A percentile compares a stretch with the other conserved stretches of the same genome.
phyloP scores from a whole-genome alignment of 2,329 filamentous ascomycete genomes.

The Trichoderma polysporum region DNA sequence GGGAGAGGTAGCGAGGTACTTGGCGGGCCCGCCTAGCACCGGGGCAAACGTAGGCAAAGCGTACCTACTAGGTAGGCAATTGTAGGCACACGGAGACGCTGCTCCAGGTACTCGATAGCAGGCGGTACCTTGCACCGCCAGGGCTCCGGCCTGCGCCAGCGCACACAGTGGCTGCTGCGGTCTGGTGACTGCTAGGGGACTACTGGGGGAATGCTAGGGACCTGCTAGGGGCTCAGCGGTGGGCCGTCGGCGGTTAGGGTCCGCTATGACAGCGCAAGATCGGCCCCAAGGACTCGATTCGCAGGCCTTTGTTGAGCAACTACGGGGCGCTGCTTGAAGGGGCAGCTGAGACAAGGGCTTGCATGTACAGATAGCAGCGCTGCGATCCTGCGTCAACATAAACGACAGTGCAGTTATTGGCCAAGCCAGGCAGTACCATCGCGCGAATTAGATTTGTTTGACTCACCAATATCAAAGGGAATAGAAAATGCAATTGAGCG shows the following conservation, averaged over 20 bases:
- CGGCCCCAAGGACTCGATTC: not conserved
- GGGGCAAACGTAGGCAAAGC: not conserved
- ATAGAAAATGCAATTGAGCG: not conserved
- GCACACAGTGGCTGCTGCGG: constrained; percentile 11
- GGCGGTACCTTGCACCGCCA: not conserved
- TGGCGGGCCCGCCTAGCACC: not conserved
- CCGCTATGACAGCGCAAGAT: constrained; percentile 14
- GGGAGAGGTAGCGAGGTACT: not conserved
- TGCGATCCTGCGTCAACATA: not conserved
- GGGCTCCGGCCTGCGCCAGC: constrained; percentile 6
- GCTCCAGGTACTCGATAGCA: not conserved
- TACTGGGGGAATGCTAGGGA: not conserved
- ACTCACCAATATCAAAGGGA: not conserved
- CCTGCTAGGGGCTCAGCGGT: not conserved
- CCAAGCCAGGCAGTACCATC: not conserved
- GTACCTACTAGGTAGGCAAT: not conserved
- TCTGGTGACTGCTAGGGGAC: constrained; percentile 11
- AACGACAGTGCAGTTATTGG: not conserved
- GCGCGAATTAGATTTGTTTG: not conserved
- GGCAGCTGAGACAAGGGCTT: constrained; percentile 4
- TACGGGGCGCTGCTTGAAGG: not conserved
- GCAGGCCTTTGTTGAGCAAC: not conserved
- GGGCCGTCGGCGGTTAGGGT: constrained; percentile 4
- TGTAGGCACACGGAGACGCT: too few relatives aligned
- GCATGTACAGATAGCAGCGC: not conserved